Evolutionary conservation across 2,329 filamentous ascomycete species (phyloP).

Genomic region (Apiospora hydei): DNA sequence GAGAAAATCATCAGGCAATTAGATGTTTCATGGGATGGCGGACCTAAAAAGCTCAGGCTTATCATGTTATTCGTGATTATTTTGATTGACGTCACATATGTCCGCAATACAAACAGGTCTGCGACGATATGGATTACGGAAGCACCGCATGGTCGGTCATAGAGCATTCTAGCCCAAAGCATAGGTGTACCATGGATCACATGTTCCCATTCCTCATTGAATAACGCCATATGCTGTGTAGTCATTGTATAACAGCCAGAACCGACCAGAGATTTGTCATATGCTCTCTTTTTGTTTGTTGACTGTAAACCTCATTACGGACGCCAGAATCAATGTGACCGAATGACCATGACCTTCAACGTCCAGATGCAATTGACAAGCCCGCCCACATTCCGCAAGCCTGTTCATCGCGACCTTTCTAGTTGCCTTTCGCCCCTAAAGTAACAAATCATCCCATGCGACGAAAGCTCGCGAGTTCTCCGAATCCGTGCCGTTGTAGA

Average conservation of each 20-base stretch:
- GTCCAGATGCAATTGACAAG: conserved; percentile 71
- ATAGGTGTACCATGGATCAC: conserved; percentile 22
- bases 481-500: conserved; percentile 17
- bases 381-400: conserved; percentile 59
- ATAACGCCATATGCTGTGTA: conserved; percentile 22
- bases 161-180: conserved; percentile 6
- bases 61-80: conserved; percentile 21
- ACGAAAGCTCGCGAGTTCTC: conserved; percentile 11
- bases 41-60: not conserved
- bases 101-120: not conserved
- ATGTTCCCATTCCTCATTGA: conserved; percentile 24
- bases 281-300: conserved; percentile 44
- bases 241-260: conserved; percentile 19
- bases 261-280: conserved; percentile 23
- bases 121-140: conserved; percentile 8
- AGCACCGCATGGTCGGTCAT: not conserved
- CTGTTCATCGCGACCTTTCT: conserved; percentile 46
- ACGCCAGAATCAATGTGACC: conserved; percentile 69
- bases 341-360: conserved; percentile 67
- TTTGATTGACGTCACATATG: conserved; percentile 4
- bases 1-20: not conserved
- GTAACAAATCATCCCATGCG: conserved; percentile 30
- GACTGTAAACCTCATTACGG: conserved; percentile 71
- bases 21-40: not conserved
- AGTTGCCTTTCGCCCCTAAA: conserved; percentile 37